Evolutionary conservation across 2,329 filamentous ascomycete genomes (phyloP), one percentile per base, ranked within the genome.

Genomic region (Aotearoamyces nothofagi): DNA sequence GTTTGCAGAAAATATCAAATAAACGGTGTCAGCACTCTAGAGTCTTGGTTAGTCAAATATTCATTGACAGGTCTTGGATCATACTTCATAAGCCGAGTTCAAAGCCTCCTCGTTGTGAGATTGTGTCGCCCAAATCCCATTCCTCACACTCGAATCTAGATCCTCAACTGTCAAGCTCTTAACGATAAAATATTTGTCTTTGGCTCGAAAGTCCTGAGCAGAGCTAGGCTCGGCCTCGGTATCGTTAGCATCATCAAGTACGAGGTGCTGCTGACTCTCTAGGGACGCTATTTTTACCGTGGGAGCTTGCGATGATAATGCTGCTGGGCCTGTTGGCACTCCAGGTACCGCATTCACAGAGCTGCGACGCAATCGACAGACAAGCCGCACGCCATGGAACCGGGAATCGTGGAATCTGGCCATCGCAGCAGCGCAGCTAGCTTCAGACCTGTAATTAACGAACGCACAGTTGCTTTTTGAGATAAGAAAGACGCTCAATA

Each of bases 401-500:
- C 78, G 76, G 2, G 84, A 92, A 45, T 96, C 86, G 50, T 96
- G 83, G 24, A 96, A 78, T 40, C 81, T 74, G 25, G 73, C 66
- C 58, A 93, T 81, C 0, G 87, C 87, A 6, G 69, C 63, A 5
- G 68, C 56, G 47, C 84, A 94, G 4, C 73, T 71, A 3, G 61
- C 56, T 43, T 93, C 84, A 28, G 82, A 78, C 37, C 76, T 80
- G 51, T 92, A 96, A 47, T 96, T 96, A 39, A 92, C 83, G 56
- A 96, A 96, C 0, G 86, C 87, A 46, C 87, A 96, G 48, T 94
- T 94, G 50, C 86, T 94, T 52, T 94, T 94, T 0, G 86, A 87
- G 22, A 96, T 96, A 19, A 96, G 58, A 41, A 96, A 94, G 1
- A 96, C 60, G 26, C 84, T 93, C 49, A 93, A 80, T 13, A 96